Evolutionary conservation across 73 alveolate species (phyloP), one percentile per base, ranked within the genome.

Genomic region (Blepharisma stoltei): DNA sequence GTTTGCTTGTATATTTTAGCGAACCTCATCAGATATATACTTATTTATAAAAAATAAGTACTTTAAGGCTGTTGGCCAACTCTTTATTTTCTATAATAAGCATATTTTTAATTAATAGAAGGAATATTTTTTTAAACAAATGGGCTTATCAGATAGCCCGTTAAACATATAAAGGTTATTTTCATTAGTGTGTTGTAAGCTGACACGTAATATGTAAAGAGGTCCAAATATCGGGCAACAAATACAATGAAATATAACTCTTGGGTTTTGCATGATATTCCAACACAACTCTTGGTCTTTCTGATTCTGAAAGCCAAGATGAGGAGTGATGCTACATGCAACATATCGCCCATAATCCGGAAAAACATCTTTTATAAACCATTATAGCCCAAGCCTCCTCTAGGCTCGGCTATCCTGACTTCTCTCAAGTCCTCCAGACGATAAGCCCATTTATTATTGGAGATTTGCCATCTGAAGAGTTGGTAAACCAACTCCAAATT

Each of bases 211-310:
- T 93, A 93, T 81, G 90, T 38, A 80, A 93, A 93, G 50, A 93
- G 83, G 83, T 93, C 98, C 69, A 86, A 48, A 54, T 93, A 93
- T 83, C 98, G 78, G 37, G 89, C 47, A 43, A 82, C 78, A 81
- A 93, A 93, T 52, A 91, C 95, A 46, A 92, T 87, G 70, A 93
- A 83, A 82, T 88, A 93, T 78, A 93, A 73, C 85, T 93, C 97
- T 82, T 93, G 90, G 20, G 98, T 92, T 87, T 89, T 93, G 86
- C 88, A 89, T 23, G 97, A 90, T 11, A 93, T 80, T 18, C 97
- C 97, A 11, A 89, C 81, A 55, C 94, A 88, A 68, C 90, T 90
- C 71, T 92, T 89, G 11, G 94, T 55, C 54, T 86, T 89, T 50
- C 92, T 76, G 55, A 92, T 92, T 70, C 93, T 85, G 78, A 83